Evolutionary conservation across 306 rosid genomes (phyloP), one percentile per base, ranked within the genome.

Genomic region (Abrus precatorius): DNA sequence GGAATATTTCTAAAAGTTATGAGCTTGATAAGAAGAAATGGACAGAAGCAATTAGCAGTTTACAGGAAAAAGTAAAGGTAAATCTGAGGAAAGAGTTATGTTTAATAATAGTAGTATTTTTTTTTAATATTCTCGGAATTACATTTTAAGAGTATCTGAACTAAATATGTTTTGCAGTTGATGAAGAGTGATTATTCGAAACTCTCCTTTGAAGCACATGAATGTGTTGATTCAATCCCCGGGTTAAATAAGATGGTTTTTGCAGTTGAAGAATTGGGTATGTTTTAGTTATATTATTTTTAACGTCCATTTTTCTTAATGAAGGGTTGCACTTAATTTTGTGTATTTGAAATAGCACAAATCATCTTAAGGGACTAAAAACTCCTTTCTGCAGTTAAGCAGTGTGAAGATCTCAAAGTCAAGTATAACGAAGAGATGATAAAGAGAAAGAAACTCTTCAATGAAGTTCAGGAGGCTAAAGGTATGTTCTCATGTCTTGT

Each of bases 401-500:
- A 93, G 87, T 91, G 93, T 86, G 98, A 93, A 83, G 98, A 93
- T 80, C 93, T 93, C 30, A 93, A 93, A 86, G 72, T 87, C 78
- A 93, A 90, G 82, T 93, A 90, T 84, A 79, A 82, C 1, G 98
- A 93, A 78, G 98, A 93, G 86, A 93, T 90, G 91, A 80, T 82
- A 75, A 68, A 81, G 89, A 90, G 97, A 78, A 93, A 85, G 85
- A 88, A 85, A 80, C 97, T 93, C 43, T 93, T 93, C 64, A 93
- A 93, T 76, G 97, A 91, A 85, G 94, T 91, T 88, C 98, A 91
- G 76, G 98, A 93, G 77, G 94, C 97, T 71, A 93, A 93, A 89
- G 98, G 98, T 84, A 83, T 80, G 82, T 72, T 62, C 71, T 75
- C 28, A 60, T 60, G 57, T 62, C 30, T 67, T 57, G 56, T 69